Evolutionary conservation across 805 yeast species (phyloP).

Genomic region (Wickerhamiella lipophila): DNA sequence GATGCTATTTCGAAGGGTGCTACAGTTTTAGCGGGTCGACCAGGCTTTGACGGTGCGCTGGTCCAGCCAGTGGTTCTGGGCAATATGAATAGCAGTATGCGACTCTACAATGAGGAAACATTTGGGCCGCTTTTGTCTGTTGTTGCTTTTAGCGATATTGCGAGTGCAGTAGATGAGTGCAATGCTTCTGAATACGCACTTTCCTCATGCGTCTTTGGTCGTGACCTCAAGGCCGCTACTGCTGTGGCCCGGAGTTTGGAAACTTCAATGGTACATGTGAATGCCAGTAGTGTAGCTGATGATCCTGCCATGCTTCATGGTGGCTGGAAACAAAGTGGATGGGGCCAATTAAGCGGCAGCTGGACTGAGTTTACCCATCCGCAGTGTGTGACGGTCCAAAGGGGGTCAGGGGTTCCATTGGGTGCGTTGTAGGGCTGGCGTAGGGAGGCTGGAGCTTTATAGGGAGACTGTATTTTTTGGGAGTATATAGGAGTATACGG

Average conservation of each 20-base stretch:
- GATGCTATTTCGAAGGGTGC: background rate
- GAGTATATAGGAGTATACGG: too few species aligned
- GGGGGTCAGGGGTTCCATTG: background rate
- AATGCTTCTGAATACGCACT: background rate
- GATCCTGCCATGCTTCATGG: conserved; percentile 1
- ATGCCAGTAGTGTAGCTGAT: background rate
- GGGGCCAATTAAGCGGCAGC: background rate
- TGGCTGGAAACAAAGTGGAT: background rate
- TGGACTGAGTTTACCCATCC: background rate
- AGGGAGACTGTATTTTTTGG: too few species aligned
- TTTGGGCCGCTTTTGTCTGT: background rate
- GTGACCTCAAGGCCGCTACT: background rate
- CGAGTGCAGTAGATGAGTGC: background rate
- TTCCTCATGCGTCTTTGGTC: background rate
- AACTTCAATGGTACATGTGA: background rate
- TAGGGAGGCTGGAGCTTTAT: too few species aligned
- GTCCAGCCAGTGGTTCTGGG: background rate
- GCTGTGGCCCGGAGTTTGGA: background rate
- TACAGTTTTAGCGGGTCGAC: background rate
- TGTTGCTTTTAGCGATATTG: background rate
- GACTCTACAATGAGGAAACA: background rate
- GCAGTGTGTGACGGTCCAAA: background rate
- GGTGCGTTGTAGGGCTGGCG: background rate
- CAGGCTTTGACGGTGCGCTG: background rate
- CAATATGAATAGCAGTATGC: background rate